phyloP scores from a whole-genome alignment of 768 basidiomycete species.

The Leccinum subgranulosum region DNA sequence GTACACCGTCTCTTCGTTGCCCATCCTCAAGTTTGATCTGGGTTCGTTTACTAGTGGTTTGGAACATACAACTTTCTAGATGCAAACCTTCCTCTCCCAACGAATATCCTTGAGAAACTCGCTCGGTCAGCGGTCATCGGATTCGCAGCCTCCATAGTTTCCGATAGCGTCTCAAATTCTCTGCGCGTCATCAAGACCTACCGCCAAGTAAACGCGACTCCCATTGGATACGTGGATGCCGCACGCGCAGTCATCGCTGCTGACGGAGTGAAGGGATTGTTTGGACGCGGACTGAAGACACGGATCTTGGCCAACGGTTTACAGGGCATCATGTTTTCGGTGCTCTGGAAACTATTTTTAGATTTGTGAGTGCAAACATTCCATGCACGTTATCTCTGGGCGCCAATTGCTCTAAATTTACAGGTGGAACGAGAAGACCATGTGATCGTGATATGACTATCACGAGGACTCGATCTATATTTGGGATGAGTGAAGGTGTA shows the following conservation, averaged over 20 bases:
- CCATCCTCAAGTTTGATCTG: background rate
- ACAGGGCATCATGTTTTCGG: constrained; percentile 87
- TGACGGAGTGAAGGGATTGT: constrained; percentile 77
- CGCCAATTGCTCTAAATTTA: background rate
- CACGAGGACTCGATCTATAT: background rate
- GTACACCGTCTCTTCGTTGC: constrained; percentile 18
- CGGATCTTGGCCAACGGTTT: constrained; percentile 87
- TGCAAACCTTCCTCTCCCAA: constrained; percentile 53
- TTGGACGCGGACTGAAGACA: constrained; percentile 89
- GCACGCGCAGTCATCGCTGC: constrained; percentile 69
- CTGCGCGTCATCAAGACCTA: constrained; percentile 95
- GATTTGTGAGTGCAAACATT: constrained; percentile 63
- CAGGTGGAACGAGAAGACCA: constrained; percentile 37
- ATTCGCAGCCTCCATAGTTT: constrained; percentile 80
- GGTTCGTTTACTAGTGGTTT: constrained; percentile 64
- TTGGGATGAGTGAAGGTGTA: background rate
- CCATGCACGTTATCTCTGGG: background rate
- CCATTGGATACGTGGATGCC: constrained; percentile 76
- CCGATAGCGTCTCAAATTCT: constrained; percentile 85
- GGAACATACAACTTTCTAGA: constrained; percentile 81
- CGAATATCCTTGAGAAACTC: constrained; percentile 55
- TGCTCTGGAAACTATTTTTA: constrained; percentile 89
- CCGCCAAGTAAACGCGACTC: constrained; percentile 81
- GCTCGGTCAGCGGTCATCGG: constrained; percentile 87
- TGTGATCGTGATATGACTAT: background rate